A percentile compares a stretch with the other conserved stretches of the same genome.
Evolutionary conservation across 805 yeast species (phyloP).

Genomic region (Cyberlindnera mississippiensis): DNA sequence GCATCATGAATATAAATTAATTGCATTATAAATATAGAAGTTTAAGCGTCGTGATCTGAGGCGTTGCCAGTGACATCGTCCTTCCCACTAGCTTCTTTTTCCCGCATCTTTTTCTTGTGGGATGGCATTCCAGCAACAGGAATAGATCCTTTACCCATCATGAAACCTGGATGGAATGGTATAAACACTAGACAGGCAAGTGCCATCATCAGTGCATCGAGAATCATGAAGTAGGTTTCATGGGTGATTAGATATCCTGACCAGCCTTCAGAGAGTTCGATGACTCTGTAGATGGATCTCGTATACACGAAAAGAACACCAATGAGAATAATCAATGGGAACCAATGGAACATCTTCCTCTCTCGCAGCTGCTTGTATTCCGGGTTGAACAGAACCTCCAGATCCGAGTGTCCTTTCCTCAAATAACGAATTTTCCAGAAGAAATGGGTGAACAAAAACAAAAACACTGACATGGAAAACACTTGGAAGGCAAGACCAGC

Average conservation of each 20-base stretch:
- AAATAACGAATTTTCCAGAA: slow-evolving; percentile 31
- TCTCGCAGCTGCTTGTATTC: slow-evolving; percentile 6
- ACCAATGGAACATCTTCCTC: slow-evolving; percentile 20
- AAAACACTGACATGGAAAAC: slow-evolving; percentile 56
- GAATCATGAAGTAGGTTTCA: slow-evolving; percentile 56
- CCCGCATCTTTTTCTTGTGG: slow-evolving; percentile 7
- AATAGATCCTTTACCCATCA: slow-evolving; percentile 31
- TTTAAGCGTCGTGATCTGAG: too few relatives aligned
- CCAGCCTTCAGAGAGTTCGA: slow-evolving; percentile 75
- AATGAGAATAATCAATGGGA: slow-evolving; percentile 42
- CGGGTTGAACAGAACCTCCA: slow-evolving; percentile 7
- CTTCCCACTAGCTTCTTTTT: background rate
- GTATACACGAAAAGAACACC: slow-evolving; percentile 53
- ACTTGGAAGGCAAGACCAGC: slow-evolving; percentile 80
- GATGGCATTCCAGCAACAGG: slow-evolving; percentile 9
- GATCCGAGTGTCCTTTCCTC: slow-evolving; percentile 3
- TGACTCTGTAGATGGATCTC: slow-evolving; percentile 70
- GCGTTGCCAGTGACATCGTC: background rate
- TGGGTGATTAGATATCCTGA: slow-evolving; percentile 57
- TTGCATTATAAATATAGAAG: too few relatives aligned
- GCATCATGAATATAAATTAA: too few relatives aligned
- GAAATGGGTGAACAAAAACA: slow-evolving; percentile 47
- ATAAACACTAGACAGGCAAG: slow-evolving; percentile 45
- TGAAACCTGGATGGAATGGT: slow-evolving; percentile 60
- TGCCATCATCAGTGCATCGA: slow-evolving; percentile 63